These are phyloP conservation scores for Firmiana major DNA, from an alignment of 345 rosid genomes.

Conservation along the genomic window DNA sequence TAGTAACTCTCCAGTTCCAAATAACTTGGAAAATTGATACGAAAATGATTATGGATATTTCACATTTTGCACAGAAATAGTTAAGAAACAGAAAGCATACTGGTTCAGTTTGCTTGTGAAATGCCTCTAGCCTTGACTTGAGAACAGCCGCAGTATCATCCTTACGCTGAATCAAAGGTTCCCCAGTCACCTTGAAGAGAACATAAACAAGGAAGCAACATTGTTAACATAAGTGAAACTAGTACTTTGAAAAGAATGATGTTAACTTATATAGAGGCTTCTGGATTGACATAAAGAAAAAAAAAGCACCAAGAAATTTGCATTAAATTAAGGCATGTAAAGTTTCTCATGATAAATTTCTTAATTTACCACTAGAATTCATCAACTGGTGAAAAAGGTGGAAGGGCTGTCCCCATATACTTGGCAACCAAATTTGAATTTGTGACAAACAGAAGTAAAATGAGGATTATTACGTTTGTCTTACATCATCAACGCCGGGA, in stretches of 20 bases:
- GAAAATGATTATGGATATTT: not conserved
- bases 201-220: not conserved
- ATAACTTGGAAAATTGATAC: not conserved
- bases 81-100: slow-evolving; percentile 29
- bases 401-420: not conserved
- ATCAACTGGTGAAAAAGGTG: not conserved
- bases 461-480: slow-evolving; percentile 11
- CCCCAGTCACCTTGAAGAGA: slow-evolving; percentile 70
- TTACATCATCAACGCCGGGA: slow-evolving; percentile 87
- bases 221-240: slow-evolving; percentile 5
- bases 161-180: slow-evolving; percentile 80
- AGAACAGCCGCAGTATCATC: slow-evolving; percentile 90
- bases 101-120: slow-evolving; percentile 86
- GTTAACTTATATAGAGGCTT: not conserved
- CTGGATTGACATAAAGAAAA: not conserved
- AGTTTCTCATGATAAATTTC: not conserved
- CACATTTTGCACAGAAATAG: not conserved
- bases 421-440: not conserved
- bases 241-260: not conserved
- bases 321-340: not conserved
- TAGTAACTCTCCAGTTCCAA: not conserved
- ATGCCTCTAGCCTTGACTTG: slow-evolving; percentile 82
- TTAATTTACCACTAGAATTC: not conserved
- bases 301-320: not conserved
- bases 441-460: not conserved